A percentile compares a stretch with the other conserved stretches of the same genome.
phyloP scores from a whole-genome alignment of 176 grass and related monocot genomes.

The Zoysia pacifica region DNA sequence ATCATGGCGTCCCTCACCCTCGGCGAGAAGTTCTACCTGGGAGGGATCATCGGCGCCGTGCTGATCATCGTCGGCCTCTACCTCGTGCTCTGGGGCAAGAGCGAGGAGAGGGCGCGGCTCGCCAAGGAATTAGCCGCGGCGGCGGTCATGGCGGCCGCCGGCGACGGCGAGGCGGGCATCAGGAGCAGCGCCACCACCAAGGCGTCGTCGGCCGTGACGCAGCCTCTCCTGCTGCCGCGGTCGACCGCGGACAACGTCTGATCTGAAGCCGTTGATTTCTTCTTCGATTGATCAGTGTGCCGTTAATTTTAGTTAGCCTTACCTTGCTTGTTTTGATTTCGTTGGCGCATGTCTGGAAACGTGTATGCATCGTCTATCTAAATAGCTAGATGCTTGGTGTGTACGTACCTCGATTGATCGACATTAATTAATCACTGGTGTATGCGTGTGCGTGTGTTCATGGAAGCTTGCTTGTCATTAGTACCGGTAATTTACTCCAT shows the following conservation, averaged over 20 bases:
- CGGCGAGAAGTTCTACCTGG: constrained; percentile 85
- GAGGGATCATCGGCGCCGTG: constrained; percentile 86
- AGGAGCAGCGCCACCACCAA: neutral
- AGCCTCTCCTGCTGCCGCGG: constrained; percentile 78
- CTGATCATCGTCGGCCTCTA: constrained; percentile 87
- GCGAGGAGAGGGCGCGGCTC: constrained; percentile 61
- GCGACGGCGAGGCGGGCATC: neutral
- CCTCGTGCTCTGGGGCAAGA: constrained; percentile 97
- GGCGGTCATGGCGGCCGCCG: neutral
- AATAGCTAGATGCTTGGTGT: too few species aligned
- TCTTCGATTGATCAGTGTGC: too few species aligned
- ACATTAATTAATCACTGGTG: too few species aligned
- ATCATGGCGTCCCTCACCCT: constrained; percentile 87
- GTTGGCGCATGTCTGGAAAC: too few species aligned
- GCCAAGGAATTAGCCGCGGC: constrained; percentile 25
- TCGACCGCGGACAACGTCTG: constrained; percentile 69
- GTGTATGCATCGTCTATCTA: too few species aligned
- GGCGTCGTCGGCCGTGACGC: constrained; percentile 47
- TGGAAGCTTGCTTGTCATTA: too few species aligned
- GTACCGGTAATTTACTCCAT: too few species aligned
- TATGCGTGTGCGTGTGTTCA: too few species aligned
- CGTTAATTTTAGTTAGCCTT: too few species aligned
- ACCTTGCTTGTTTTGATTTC: too few species aligned
- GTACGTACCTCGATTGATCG: too few species aligned
- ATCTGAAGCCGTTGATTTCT: neutral